Percentiles rank a stretch among this genome's conserved stretches.
These are phyloP conservation scores for Graphium sp. DNA, from an alignment of 2,329 filamentous ascomycete species.

Conservation along the genomic window DNA sequence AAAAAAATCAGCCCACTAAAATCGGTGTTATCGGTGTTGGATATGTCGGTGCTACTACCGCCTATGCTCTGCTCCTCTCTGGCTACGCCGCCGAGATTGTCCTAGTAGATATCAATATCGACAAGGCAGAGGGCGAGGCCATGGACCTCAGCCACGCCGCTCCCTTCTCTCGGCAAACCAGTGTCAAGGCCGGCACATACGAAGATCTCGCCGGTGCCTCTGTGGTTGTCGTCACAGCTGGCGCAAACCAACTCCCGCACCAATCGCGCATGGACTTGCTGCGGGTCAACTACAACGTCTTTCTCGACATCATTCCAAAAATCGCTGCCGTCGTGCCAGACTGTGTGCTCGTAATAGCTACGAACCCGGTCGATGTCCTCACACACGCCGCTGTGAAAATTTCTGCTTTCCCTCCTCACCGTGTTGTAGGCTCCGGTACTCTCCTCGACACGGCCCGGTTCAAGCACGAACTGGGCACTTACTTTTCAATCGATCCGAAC, in stretches of 20 bases:
- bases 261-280: slow-evolving; percentile 14
- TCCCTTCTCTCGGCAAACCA: slow-evolving; percentile 11
- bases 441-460: slow-evolving; percentile 14
- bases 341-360: slow-evolving; percentile 14
- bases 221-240: slow-evolving; percentile 15
- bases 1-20: slow-evolving; percentile 13
- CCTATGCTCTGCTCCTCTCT: slow-evolving; percentile 12
- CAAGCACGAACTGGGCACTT: slow-evolving; percentile 10
- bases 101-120: slow-evolving; percentile 13
- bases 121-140: slow-evolving; percentile 13
- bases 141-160: slow-evolving; percentile 14
- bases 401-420: slow-evolving; percentile 12
- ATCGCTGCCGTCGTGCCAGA: slow-evolving; percentile 12
- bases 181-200: slow-evolving; percentile 11
- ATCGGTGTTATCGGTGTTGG: slow-evolving; percentile 9
- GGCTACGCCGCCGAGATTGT: slow-evolving; percentile 13
- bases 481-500: slow-evolving; percentile 11
- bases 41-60: slow-evolving; percentile 14
- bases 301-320: slow-evolving; percentile 11
- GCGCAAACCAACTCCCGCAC: slow-evolving; percentile 15
- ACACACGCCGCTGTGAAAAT: slow-evolving; percentile 12
- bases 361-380: slow-evolving; percentile 15
- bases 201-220: slow-evolving; percentile 12
- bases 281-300: slow-evolving; percentile 13
- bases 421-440: slow-evolving; percentile 14